Conservation (phyloP, 2,329 filamentous ascomycete species). For the Boeremia exigua region DNA sequence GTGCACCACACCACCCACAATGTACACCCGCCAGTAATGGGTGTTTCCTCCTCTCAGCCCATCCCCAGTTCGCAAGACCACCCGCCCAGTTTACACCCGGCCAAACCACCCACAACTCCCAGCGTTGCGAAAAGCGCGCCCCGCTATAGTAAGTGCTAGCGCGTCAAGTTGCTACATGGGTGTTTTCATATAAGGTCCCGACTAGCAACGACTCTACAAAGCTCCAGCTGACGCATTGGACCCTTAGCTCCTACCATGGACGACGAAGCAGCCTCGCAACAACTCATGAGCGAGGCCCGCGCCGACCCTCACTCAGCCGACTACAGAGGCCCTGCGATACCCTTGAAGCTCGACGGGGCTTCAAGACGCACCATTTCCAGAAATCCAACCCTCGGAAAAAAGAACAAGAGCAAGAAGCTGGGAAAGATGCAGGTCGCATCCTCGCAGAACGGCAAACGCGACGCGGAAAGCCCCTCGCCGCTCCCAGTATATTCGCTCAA, state of each 20-base stretch:
- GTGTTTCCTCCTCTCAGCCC: conserved; percentile 26
- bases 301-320: neutral
- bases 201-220: neutral
- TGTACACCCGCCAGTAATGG: conserved; percentile 18
- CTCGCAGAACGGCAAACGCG: neutral
- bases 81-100: neutral
- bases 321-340: conserved; percentile 4
- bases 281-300: conserved; percentile 27
- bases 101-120: conserved; percentile 9
- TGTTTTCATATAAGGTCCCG: neutral
- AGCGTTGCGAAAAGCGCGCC: conserved; percentile 6
- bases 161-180: neutral
- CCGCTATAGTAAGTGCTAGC: conserved; percentile 25
- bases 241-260: conserved; percentile 25
- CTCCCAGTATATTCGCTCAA: neutral
- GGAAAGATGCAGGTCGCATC: neutral
- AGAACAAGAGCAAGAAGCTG: neutral
- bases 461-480: neutral
- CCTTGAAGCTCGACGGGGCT: conserved; percentile 1
- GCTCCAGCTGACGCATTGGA: conserved; percentile 17
- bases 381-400: neutral
- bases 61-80: conserved; percentile 8
- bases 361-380: neutral
- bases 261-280: conserved; percentile 28
- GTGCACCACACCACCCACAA: neutral